Percentiles rank a stretch among this genome's conserved stretches.
Evolutionary conservation across 345 rosid species (phyloP).

Genomic region (Bruguiera gymnorhiza): DNA sequence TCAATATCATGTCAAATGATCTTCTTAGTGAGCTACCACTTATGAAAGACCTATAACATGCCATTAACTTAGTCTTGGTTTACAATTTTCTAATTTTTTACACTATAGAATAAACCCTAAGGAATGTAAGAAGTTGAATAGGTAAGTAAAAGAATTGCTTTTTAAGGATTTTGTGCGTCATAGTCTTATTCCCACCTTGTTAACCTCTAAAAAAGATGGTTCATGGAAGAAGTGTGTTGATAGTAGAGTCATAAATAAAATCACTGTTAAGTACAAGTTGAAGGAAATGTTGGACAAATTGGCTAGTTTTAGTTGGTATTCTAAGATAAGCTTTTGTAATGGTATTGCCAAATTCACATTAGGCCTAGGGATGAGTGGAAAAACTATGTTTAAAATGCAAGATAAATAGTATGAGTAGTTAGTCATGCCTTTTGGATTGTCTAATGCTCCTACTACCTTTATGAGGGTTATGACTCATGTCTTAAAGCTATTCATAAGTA

Average conservation of each 20-base stretch:
- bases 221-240: not conserved
- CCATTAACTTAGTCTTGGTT: not conserved
- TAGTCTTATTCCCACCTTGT: not conserved
- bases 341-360: not conserved
- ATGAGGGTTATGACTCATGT: not conserved
- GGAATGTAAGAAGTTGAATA: not conserved
- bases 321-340: not conserved
- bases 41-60: not conserved
- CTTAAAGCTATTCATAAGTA: not conserved
- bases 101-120: not conserved
- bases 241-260: not conserved
- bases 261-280: not conserved
- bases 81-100: not conserved
- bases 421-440: not conserved
- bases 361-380: not conserved
- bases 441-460: not conserved
- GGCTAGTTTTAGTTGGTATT: not conserved
- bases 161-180: not conserved
- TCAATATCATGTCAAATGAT: not conserved
- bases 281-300: not conserved
- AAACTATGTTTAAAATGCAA: not conserved
- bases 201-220: not conserved
- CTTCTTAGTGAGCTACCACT: not conserved
- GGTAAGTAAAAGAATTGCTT: not conserved
- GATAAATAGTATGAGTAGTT: not conserved